Conservation (phyloP, 768 basidiomycete species). For the Boletus coccyginus region DNA sequence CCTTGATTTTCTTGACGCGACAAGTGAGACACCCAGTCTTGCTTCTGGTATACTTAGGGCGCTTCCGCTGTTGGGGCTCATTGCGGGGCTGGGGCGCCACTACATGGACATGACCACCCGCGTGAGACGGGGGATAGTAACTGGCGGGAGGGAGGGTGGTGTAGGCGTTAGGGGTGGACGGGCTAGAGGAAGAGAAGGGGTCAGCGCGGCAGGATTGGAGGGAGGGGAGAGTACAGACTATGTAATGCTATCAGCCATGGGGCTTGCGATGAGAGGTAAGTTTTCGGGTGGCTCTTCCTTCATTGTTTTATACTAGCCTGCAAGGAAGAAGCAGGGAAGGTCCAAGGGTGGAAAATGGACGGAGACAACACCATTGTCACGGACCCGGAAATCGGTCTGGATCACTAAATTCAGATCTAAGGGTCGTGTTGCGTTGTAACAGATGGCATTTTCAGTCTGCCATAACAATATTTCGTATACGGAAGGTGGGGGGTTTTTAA, state of each 20-base stretch:
- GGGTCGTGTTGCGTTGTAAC: conserved; percentile 59
- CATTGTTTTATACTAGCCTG: conserved; percentile 50
- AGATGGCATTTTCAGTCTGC: conserved; percentile 40
- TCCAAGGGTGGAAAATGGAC: conserved; percentile 39
- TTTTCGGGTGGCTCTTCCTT: conserved; percentile 36
- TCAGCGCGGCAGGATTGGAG: conserved; percentile 13
- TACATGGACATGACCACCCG: conserved; percentile 42
- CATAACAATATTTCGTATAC: conserved; percentile 39
- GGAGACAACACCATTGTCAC: conserved; percentile 39
- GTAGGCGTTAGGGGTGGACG: conserved; percentile 40
- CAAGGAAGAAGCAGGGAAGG: conserved; percentile 32
- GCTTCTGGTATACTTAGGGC: conserved; percentile 91
- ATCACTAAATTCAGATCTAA: conserved; percentile 71
- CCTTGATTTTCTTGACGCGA: conserved; percentile 94
- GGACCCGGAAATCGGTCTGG: conserved; percentile 43
- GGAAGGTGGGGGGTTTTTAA: conserved; percentile 46
- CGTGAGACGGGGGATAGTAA: conserved; percentile 38
- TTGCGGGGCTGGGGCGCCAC: conserved; percentile 46
- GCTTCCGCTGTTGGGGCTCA: conserved; percentile 63
- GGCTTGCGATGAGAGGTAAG: conserved; percentile 38
- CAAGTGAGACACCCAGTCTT: conserved; percentile 95
- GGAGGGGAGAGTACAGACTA: conserved; percentile 43
- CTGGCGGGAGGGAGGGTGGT: conserved; percentile 35
- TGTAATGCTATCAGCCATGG: conserved; percentile 52
- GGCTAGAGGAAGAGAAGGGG: conserved; percentile 25